Percentiles rank a stretch among this genome's conserved stretches.
These are phyloP conservation scores for Penicillium simplicissimum DNA, from an alignment of 495 filamentous ascomycete genomes.

Conservation along the genomic window DNA sequence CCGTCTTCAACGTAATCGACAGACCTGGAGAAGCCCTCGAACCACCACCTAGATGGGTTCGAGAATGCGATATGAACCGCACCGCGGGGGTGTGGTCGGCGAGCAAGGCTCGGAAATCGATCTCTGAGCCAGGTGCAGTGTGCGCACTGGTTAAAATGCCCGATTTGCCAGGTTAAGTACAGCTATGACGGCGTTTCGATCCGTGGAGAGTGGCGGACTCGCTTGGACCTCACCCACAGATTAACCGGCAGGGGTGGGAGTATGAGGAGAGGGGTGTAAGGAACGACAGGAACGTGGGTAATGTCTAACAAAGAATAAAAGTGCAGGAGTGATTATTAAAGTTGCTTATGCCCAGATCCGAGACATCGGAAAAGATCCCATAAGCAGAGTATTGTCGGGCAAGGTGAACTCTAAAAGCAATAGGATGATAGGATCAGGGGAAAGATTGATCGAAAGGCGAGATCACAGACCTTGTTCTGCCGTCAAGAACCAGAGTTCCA, in stretches of 20 bases:
- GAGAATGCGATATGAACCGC: background rate
- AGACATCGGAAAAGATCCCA: conserved; percentile 11
- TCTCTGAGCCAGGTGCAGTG: background rate
- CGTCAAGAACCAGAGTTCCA: conserved; percentile 5
- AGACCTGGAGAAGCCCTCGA: background rate
- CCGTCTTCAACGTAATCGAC: background rate
- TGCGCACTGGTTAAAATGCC: background rate
- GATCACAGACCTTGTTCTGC: conserved; percentile 2
- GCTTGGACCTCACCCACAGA: conserved; percentile 8
- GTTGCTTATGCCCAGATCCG: conserved; percentile 6
- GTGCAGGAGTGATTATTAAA: conserved; percentile 17
- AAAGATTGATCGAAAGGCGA: background rate
- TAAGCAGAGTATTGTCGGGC: conserved; percentile 6
- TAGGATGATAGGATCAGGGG: conserved; percentile 14
- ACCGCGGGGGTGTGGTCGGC: background rate
- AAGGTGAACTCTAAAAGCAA: conserved; percentile 25
- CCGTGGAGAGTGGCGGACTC: background rate
- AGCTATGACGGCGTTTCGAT: background rate
- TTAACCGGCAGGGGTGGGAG: conserved; percentile 1
- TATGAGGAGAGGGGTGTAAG: conserved; percentile 5
- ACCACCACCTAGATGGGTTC: background rate
- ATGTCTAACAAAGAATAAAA: conserved; percentile 3
- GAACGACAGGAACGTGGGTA: background rate
- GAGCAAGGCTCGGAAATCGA: background rate
- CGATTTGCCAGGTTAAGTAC: background rate